Conservation (phyloP, 225 moss, liverwort and hornwort species). For the Takakia lepidozioides region DNA sequence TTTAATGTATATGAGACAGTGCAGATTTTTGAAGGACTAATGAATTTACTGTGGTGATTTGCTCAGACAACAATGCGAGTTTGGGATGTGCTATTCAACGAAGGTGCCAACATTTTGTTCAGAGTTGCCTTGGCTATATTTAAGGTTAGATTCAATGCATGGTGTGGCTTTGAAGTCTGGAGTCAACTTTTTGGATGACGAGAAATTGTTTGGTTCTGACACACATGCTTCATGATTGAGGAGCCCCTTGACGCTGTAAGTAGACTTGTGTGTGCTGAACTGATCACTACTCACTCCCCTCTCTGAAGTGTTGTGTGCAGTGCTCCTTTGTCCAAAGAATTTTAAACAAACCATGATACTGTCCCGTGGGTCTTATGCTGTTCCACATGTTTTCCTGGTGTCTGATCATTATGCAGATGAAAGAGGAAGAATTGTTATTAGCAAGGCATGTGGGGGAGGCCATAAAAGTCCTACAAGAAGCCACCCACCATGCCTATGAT, state of each 20-base stretch:
- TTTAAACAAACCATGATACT: no score
- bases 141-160: constrained; percentile 71
- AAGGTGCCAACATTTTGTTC: constrained; percentile 79
- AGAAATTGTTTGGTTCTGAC: no score
- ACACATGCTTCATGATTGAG: no score
- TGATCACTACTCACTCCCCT: no score
- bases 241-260: no score
- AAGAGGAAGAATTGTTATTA: constrained; percentile 70
- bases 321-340: no score
- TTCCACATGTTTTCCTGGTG: neutral
- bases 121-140: constrained; percentile 90
- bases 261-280: no score
- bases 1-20: no score
- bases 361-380: neutral
- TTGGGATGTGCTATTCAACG: constrained; percentile 98
- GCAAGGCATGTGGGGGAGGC: constrained; percentile 88
- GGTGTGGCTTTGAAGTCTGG: no score
- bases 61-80: constrained; percentile 86
- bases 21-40: no score
- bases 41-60: constrained; percentile 3
- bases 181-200: no score
- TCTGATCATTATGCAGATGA: constrained; percentile 36
- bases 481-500: constrained; percentile 68
- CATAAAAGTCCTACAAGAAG: constrained; percentile 77
- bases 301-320: no score